Evolutionary conservation across 2,329 filamentous ascomycete species (phyloP).

Genomic region (Colletotrichum caudatum): DNA sequence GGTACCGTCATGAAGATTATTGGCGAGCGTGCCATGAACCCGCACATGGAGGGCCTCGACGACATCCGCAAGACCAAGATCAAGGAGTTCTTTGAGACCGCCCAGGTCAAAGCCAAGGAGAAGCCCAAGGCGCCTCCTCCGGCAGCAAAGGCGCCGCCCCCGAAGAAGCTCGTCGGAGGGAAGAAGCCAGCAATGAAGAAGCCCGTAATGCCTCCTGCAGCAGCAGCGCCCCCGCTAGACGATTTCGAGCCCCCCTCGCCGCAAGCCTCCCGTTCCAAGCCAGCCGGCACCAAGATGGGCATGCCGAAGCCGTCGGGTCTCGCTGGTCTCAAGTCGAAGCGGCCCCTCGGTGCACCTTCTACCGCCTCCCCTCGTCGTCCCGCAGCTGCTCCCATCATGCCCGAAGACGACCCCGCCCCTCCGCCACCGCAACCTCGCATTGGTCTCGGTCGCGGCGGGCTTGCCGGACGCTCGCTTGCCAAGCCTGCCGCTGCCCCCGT

Average conservation of each 20-base stretch:
- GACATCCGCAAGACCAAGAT: conserved; percentile 96
- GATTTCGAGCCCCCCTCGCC: conserved; percentile 68
- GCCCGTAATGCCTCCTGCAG: conserved; percentile 45
- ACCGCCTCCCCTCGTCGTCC: conserved; percentile 63
- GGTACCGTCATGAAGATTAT: conserved; percentile 99
- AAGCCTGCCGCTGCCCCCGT: conserved; percentile 73
- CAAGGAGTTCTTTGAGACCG: conserved; percentile 86
- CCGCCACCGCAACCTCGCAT: conserved; percentile 72
- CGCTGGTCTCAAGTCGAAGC: conserved; percentile 71
- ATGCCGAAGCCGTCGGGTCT: conserved; percentile 65
- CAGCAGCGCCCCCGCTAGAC: conserved; percentile 49
- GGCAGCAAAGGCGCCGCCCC: conserved; percentile 62
- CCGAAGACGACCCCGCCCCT: conserved; percentile 68
- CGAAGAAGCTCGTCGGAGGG: conserved; percentile 62
- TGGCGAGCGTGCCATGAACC: conserved; percentile 94
- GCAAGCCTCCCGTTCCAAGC: conserved; percentile 65
- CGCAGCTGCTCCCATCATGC: conserved; percentile 61
- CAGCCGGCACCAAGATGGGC: conserved; percentile 64
- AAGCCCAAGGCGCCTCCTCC: conserved; percentile 87
- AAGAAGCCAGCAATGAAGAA: conserved; percentile 61
- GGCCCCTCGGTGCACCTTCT: conserved; percentile 56
- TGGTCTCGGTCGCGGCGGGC: conserved; percentile 80
- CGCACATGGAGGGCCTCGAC: conserved; percentile 90
- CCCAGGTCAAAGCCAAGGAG: conserved; percentile 62
- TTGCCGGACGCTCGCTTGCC: conserved; percentile 86